Conservation (phyloP, 75 land plant species). For the Cupressus sempervirens region DNA sequence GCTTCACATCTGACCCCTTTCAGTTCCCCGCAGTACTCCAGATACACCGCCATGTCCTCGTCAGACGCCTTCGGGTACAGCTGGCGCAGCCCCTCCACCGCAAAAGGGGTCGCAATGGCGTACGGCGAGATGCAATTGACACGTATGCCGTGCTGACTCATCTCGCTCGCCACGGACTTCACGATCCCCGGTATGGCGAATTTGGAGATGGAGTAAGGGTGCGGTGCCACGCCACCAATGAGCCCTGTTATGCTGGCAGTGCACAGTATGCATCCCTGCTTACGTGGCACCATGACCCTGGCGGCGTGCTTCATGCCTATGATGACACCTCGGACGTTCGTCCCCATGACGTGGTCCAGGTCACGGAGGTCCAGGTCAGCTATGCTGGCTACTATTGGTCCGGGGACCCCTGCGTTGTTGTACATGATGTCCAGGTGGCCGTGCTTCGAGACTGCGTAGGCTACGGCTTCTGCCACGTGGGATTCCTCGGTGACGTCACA, state of each 20-base stretch:
- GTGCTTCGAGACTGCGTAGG: constrained; percentile 14
- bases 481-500: constrained; percentile 35
- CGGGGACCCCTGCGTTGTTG: constrained; percentile 33
- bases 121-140: constrained; percentile 29
- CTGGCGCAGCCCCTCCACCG: not conserved
- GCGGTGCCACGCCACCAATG: constrained; percentile 25
- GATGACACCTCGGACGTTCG: constrained; percentile 23
- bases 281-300: not conserved
- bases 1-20: not conserved
- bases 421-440: constrained; percentile 33
- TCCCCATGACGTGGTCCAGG: constrained; percentile 18
- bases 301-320: constrained; percentile 34
- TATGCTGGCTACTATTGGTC: constrained; percentile 25
- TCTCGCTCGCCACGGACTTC: constrained; percentile 13
- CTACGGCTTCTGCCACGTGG: constrained; percentile 23
- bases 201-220: constrained; percentile 24
- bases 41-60: not conserved
- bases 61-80: not conserved
- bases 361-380: constrained; percentile 30
- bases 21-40: not conserved
- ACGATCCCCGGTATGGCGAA: constrained; percentile 14
- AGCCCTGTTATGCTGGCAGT: constrained; percentile 26
- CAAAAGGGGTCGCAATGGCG: constrained; percentile 8
- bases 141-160: constrained; percentile 15
- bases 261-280: constrained; percentile 20